These are phyloP conservation scores for Pholiota molesta DNA, from an alignment of 768 basidiomycete species.

Conservation along the genomic window DNA sequence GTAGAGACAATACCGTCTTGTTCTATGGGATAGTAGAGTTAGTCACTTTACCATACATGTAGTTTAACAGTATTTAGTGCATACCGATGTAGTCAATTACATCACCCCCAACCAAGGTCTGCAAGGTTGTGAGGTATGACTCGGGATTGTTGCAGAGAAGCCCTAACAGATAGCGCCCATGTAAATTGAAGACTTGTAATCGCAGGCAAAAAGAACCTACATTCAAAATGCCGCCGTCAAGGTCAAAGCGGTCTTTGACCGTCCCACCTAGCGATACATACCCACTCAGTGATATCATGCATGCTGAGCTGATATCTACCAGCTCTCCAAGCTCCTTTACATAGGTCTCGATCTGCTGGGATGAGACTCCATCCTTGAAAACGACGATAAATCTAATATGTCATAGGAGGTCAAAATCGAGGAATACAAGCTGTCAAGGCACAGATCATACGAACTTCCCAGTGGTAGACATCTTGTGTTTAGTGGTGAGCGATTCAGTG, in stretches of 20 bases:
- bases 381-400: neutral
- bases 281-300: neutral
- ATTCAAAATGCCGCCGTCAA: conserved; percentile 19
- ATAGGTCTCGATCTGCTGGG: too few species aligned
- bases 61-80: neutral
- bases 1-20: conserved; percentile 24
- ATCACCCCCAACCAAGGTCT: conserved; percentile 12
- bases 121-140: conserved; percentile 16
- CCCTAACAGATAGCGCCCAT: conserved; percentile 11
- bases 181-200: neutral
- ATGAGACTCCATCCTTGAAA: too few species aligned
- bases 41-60: neutral
- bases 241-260: conserved; percentile 18
- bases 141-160: conserved; percentile 25
- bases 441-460: neutral
- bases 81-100: conserved; percentile 24
- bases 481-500: neutral
- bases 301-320: conserved; percentile 9
- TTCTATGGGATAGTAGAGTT: conserved; percentile 15
- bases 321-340: neutral
- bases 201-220: conserved; percentile 8
- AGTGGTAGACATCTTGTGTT: neutral
- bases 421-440: too few species aligned
- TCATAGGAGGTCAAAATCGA: too few species aligned
- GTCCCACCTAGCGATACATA: conserved; percentile 14